Conservation (phyloP, 2,329 filamentous ascomycete genomes). For the Podosphaera leucotricha region DNA sequence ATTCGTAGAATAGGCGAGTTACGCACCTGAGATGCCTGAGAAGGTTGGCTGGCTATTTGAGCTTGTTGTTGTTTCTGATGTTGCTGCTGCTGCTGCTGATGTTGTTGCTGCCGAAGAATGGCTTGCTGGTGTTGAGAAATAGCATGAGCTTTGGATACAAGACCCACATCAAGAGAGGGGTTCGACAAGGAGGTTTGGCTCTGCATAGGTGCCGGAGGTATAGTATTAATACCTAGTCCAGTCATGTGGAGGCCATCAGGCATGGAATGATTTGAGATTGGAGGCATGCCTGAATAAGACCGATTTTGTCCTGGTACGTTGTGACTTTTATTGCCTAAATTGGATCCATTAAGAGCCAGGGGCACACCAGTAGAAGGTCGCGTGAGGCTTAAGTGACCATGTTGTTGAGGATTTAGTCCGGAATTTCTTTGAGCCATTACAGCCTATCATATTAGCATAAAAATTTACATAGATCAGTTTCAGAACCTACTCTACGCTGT, state of each 20-base stretch:
- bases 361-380: conserved; percentile 2
- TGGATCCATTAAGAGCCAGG: conserved; percentile 6
- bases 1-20: conserved; percentile 20
- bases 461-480: conserved; percentile 5
- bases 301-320: conserved; percentile 13
- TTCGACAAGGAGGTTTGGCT: conserved; percentile 31
- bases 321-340: conserved; percentile 9
- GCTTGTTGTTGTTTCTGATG: conserved; percentile 5
- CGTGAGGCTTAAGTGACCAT: conserved; percentile 7
- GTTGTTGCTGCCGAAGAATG: conserved; percentile 12
- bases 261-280: conserved; percentile 11
- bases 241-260: conserved; percentile 12
- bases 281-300: conserved; percentile 9
- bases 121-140: conserved; percentile 33
- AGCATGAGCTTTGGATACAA: conserved; percentile 39
- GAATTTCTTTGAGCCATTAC: conserved; percentile 5
- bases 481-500: conserved; percentile 27
- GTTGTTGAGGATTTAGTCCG: conserved; percentile 9
- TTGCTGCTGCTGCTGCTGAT: conserved; percentile 5
- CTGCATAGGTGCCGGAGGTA: conserved; percentile 45
- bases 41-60: conserved; percentile 2
- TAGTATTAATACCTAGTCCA: conserved; percentile 34
- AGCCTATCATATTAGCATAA: conserved; percentile 15
- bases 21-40: conserved; percentile 11
- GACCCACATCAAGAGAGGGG: conserved; percentile 25